Conservation (phyloP, 352 stramenopile genomes). For the Hyaloperonospora brassicae region DNA sequence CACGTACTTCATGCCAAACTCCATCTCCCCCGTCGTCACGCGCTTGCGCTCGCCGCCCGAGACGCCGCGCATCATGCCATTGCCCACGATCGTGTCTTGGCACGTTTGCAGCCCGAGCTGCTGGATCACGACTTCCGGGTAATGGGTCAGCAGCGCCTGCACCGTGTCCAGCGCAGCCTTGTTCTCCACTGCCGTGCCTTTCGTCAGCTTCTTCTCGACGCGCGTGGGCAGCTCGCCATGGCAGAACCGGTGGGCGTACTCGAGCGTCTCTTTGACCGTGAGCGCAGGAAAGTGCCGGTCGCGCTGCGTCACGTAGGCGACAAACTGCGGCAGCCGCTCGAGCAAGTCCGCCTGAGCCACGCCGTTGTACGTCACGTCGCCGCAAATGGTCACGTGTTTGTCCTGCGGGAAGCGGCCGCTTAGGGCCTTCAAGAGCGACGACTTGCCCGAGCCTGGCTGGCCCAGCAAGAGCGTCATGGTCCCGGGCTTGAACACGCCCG, state of each 20-base stretch:
- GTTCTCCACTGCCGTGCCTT: conserved; percentile 25
- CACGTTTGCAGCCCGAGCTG: conserved; percentile 38
- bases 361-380: conserved; percentile 27
- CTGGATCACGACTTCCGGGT: conserved; percentile 33
- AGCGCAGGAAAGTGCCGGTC: conserved; percentile 23
- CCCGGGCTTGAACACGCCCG: conserved; percentile 20
- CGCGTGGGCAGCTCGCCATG: conserved; percentile 18
- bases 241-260: conserved; percentile 68
- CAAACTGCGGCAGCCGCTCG: conserved; percentile 21
- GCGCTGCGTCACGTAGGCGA: conserved; percentile 23
- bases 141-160: conserved; percentile 19
- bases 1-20: conserved; percentile 72
- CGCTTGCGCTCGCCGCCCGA: conserved; percentile 87
- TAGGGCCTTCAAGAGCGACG: conserved; percentile 18
- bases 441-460: conserved; percentile 21
- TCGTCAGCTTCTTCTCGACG: conserved; percentile 35
- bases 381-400: conserved; percentile 19
- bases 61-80: conserved; percentile 50
- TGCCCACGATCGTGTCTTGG: conserved; percentile 49
- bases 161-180: conserved; percentile 23
- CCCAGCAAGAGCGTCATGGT: conserved; percentile 30
- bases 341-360: conserved; percentile 5
- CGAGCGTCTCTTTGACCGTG: conserved; percentile 29
- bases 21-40: conserved; percentile 86
- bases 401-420: conserved; percentile 16